Percentiles rank a stretch among this genome's conserved stretches.
These are phyloP conservation scores for Tephrocybe sp. DNA, from an alignment of 768 basidiomycete genomes.

Conservation along the genomic window DNA sequence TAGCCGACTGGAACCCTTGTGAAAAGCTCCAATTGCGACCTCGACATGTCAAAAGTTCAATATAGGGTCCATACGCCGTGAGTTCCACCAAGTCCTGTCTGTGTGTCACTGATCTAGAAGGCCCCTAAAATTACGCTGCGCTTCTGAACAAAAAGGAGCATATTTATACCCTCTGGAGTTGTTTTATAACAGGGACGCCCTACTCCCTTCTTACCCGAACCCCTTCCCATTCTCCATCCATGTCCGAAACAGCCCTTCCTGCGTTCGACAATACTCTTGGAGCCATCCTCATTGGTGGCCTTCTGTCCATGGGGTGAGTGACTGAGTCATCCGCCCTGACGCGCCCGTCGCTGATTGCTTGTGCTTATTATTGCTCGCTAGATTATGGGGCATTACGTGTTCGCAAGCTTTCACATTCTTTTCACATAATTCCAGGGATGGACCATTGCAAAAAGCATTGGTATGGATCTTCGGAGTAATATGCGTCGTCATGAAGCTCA, in stretches of 20 bases:
- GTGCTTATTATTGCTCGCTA: too few species aligned
- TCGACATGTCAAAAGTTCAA: too few species aligned
- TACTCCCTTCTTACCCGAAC: too few species aligned
- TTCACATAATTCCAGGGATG: constrained; percentile 33
- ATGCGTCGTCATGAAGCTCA: not conserved
- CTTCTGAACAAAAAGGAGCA: not conserved
- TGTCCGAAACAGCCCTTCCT: constrained; percentile 14
- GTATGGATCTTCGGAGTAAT: constrained; percentile 24
- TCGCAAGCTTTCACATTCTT: constrained; percentile 56
- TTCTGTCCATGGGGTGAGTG: constrained; percentile 53
- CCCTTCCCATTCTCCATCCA: too few species aligned
- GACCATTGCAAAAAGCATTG: constrained; percentile 31
- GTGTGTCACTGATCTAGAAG: not conserved
- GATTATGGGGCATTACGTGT: constrained; percentile 61
- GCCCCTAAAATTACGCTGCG: too few species aligned
- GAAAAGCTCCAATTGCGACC: too few species aligned
- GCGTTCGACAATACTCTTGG: constrained; percentile 53
- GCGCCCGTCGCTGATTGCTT: not conserved
- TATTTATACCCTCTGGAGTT: too few species aligned
- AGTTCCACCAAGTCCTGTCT: too few species aligned
- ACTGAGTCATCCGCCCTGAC: not conserved
- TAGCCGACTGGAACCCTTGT: too few species aligned
- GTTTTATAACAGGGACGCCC: too few species aligned
- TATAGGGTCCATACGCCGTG: too few species aligned
- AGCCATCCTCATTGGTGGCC: constrained; percentile 52